phyloP scores from a whole-genome alignment of 352 stramenopile species.

The Phytophthora pluvialis region DNA sequence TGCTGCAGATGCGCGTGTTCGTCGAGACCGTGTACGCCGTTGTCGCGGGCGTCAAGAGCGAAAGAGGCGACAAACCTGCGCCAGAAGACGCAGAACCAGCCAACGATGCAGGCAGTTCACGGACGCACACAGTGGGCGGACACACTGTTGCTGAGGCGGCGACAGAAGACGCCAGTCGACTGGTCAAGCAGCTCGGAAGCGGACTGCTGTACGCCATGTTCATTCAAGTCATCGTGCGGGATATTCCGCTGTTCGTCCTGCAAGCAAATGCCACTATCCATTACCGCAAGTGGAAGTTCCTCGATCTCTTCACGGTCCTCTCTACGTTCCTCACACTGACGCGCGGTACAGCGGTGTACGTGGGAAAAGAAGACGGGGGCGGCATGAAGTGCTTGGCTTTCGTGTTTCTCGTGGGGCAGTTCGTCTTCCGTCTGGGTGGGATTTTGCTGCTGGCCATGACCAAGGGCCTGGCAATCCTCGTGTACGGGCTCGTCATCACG shows the following conservation, averaged over 20 bases:
- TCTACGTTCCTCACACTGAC: conserved; percentile 61
- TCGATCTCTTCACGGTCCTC: conserved; percentile 65
- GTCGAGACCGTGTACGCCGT: conserved; percentile 56
- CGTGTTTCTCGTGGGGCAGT: conserved; percentile 65
- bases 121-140: conserved; percentile 6
- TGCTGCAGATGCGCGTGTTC: conserved; percentile 74
- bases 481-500: conserved; percentile 46
- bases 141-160: conserved; percentile 6
- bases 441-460: conserved; percentile 78
- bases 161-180: conserved; percentile 4
- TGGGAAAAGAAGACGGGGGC: conserved; percentile 50
- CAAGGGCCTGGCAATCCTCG: conserved; percentile 46
- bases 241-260: conserved; percentile 76
- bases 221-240: conserved; percentile 70
- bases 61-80: conserved; percentile 3
- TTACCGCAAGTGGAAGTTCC: conserved; percentile 78
- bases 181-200: conserved; percentile 26
- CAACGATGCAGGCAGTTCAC: not conserved
- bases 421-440: conserved; percentile 57
- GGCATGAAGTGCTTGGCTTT: conserved; percentile 43
- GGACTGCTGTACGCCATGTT: conserved; percentile 63
- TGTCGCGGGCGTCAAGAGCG: conserved; percentile 14
- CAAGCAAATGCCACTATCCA: conserved; percentile 82
- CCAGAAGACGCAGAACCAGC: conserved; percentile 1
- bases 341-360: conserved; percentile 47